Evolutionary conservation across 169 alveolate species (phyloP).

Genomic region (Cryptosporidium muris): DNA sequence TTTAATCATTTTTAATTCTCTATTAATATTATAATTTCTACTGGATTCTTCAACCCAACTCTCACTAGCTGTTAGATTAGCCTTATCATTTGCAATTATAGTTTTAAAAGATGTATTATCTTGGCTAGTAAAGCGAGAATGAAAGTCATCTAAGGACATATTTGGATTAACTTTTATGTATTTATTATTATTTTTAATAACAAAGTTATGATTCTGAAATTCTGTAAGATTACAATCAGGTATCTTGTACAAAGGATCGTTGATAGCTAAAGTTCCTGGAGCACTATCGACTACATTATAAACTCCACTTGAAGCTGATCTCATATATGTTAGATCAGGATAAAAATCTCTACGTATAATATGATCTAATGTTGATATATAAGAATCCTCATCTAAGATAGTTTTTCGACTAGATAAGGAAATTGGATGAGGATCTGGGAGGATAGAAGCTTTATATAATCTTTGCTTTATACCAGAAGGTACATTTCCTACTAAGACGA

Average conservation of each 20-base stretch:
- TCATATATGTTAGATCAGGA: constrained; percentile 56
- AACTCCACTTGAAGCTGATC: constrained; percentile 1
- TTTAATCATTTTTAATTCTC: constrained; percentile 23
- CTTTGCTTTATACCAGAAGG: no score
- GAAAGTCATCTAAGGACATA: constrained; percentile 33
- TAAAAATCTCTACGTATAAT: constrained; percentile 30
- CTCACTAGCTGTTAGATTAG: not conserved
- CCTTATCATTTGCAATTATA: not conserved
- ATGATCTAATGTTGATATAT: not conserved
- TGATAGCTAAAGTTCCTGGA: constrained; percentile 41
- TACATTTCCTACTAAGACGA: no score
- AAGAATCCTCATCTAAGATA: not conserved
- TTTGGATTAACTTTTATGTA: not conserved
- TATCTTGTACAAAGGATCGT: not conserved
- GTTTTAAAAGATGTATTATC: constrained; percentile 8
- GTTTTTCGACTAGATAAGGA: not conserved
- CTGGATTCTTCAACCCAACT: constrained; percentile 60
- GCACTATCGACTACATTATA: constrained; percentile 2
- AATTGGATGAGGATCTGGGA: no score
- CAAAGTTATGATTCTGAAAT: not conserved
- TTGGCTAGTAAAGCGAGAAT: constrained; percentile 23
- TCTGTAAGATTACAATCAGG: not conserved
- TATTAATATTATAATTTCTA: constrained; percentile 17
- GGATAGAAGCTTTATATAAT: no score
- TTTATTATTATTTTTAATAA: not conserved